Percentiles rank a stretch among this genome's conserved stretches.
These are phyloP conservation scores for Hylodesmum podocarpum DNA, from an alignment of 306 rosid species.

Conservation along the genomic window DNA sequence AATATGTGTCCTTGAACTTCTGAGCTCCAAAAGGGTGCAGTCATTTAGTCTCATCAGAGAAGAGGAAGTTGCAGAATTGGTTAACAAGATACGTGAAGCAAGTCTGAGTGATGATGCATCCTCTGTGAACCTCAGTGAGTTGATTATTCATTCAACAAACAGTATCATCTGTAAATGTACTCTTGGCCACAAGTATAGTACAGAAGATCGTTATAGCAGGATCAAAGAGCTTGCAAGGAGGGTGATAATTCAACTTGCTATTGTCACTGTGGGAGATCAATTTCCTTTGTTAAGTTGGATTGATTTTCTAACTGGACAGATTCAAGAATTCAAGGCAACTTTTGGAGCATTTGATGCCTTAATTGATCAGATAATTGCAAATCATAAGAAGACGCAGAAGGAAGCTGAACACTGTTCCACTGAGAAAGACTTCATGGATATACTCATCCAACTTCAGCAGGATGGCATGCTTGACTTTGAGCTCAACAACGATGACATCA, in stretches of 20 bases:
- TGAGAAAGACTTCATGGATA: conserved; percentile 12
- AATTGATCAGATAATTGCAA: conserved; percentile 5
- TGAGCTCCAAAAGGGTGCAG: conserved; percentile 16
- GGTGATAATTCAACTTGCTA: not conserved
- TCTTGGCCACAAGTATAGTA: not conserved
- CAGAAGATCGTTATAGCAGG: not conserved
- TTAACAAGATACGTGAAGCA: not conserved
- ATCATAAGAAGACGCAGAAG: not conserved
- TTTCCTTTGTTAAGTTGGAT: conserved; percentile 17
- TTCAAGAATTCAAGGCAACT: not conserved
- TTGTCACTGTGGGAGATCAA: not conserved
- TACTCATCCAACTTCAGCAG: conserved; percentile 6
- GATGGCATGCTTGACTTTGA: not conserved
- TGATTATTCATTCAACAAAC: not conserved
- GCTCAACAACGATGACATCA: conserved; percentile 10
- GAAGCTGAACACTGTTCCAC: not conserved
- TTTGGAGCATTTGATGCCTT: not conserved
- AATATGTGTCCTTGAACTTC: conserved; percentile 9
- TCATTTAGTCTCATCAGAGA: not conserved
- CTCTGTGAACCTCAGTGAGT: not conserved
- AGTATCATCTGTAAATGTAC: not conserved
- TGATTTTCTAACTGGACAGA: conserved; percentile 7
- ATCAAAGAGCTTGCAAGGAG: not conserved
- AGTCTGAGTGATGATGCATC: too few species aligned
- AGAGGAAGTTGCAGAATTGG: not conserved